Percentiles rank a stretch among this genome's conserved stretches.
These are phyloP conservation scores for Coelastrella sp. DNA, from an alignment of 139 green algal species.

Conservation along the genomic window DNA sequence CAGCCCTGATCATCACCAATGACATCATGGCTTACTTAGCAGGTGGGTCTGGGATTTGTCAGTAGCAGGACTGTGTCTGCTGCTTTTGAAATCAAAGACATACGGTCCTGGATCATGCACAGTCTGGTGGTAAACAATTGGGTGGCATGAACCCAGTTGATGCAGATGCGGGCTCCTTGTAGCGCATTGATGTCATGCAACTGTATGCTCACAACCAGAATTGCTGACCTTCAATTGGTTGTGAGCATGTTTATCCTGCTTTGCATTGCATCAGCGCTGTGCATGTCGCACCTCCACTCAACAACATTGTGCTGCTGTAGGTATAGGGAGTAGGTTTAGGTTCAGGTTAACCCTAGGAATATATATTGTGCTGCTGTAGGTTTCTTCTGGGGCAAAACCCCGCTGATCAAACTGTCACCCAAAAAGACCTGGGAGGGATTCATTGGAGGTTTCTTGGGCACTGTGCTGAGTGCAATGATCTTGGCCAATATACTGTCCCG, in stretches of 20 bases:
- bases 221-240: no score
- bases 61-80: background rate
- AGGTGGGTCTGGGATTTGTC: slow-evolving; percentile 55
- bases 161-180: no score
- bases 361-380: slow-evolving; percentile 63
- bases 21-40: slow-evolving; percentile 97
- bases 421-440: slow-evolving; percentile 99
- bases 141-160: no score
- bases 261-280: background rate
- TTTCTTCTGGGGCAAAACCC: slow-evolving; percentile 94
- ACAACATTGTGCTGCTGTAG: slow-evolving; percentile 55
- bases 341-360: no score
- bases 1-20: slow-evolving; percentile 95
- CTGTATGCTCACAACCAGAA: no score
- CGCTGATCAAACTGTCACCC: slow-evolving; percentile 97
- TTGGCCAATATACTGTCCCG: slow-evolving; percentile 72
- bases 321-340: no score
- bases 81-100: background rate
- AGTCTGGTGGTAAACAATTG: background rate
- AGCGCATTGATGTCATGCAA: no score
- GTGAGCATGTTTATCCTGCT: background rate
- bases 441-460: slow-evolving; percentile 88
- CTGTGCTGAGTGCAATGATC: slow-evolving; percentile 84
- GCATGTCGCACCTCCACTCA: no score
- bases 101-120: background rate